Conservation (phyloP, 2,329 filamentous ascomycete species). For the Fusarium sp. region DNA sequence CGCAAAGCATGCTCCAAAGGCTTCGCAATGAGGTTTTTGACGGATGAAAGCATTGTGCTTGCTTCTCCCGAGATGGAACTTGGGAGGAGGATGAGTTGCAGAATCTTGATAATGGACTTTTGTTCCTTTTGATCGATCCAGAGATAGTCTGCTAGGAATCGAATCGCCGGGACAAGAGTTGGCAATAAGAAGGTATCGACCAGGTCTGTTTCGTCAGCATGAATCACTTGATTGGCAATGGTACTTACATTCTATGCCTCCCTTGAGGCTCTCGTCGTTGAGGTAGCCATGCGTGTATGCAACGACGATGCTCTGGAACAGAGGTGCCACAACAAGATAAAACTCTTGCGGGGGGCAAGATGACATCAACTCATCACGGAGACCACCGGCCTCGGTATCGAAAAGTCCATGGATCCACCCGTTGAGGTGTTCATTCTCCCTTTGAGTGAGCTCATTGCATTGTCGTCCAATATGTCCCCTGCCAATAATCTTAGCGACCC, state of each 20-base stretch:
- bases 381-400: constrained; percentile 75
- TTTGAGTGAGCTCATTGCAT: constrained; percentile 68
- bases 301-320: constrained; percentile 79
- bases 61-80: constrained; percentile 77
- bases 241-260: constrained; percentile 76
- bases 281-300: constrained; percentile 74
- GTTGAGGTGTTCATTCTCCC: constrained; percentile 72
- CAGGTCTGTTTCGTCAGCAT: constrained; percentile 62
- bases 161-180: constrained; percentile 76
- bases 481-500: constrained; percentile 72
- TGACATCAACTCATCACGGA: constrained; percentile 83
- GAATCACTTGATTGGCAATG: rapidly evolving
- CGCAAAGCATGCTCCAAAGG: constrained; percentile 74
- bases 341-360: constrained; percentile 86
- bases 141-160: constrained; percentile 75
- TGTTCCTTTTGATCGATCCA: constrained; percentile 73
- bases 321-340: constrained; percentile 78
- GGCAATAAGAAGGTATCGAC: constrained; percentile 84
- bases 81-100: constrained; percentile 77
- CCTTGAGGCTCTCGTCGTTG: constrained; percentile 74
- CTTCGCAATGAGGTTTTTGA: constrained; percentile 76
- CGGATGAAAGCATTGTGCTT: constrained; percentile 73
- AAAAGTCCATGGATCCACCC: constrained; percentile 84
- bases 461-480: constrained; percentile 66
- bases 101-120: constrained; percentile 74